A percentile compares a stretch with the other conserved stretches of the same genome.
phyloP scores from a whole-genome alignment of 805 yeast species.

The Ogataea trehaloabstinens region DNA sequence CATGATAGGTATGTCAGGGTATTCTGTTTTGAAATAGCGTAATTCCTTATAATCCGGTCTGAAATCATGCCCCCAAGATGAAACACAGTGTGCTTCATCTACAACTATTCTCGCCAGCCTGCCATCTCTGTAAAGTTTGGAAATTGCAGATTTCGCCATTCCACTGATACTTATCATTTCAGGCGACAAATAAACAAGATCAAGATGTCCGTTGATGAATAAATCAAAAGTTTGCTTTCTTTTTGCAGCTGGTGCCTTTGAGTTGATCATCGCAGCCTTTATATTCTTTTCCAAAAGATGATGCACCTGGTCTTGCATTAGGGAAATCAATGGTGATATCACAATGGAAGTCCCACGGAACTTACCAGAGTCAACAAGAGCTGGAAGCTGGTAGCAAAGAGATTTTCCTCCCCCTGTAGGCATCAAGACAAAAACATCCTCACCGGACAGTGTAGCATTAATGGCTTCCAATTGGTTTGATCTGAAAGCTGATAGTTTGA shows the following conservation, averaged over 20 bases:
- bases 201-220: slow-evolving; percentile 64
- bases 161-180: slow-evolving; percentile 85
- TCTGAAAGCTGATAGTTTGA: slow-evolving; percentile 67
- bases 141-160: slow-evolving; percentile 63
- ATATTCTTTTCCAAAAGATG: slow-evolving; percentile 68
- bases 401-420: slow-evolving; percentile 99
- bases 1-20: slow-evolving; percentile 84
- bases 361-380: slow-evolving; percentile 69
- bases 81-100: slow-evolving; percentile 98
- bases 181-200: slow-evolving; percentile 85
- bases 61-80: slow-evolving; percentile 99
- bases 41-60: slow-evolving; percentile 91
- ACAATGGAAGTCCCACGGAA: slow-evolving; percentile 88
- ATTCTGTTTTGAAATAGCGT: slow-evolving; percentile 66
- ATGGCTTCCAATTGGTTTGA: slow-evolving; percentile 86
- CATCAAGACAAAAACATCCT: slow-evolving; percentile 92
- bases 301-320: slow-evolving; percentile 96
- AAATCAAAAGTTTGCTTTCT: slow-evolving; percentile 58
- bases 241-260: slow-evolving; percentile 65
- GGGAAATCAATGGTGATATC: slow-evolving; percentile 88
- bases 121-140: slow-evolving; percentile 50
- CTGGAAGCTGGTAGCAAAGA: slow-evolving; percentile 92
- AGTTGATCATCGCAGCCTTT: slow-evolving; percentile 84
- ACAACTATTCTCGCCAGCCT: slow-evolving; percentile 82
- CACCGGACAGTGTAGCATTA: slow-evolving; percentile 68